Evolutionary conservation across 805 yeast genomes (phyloP), one percentile per base, ranked within the genome.

Genomic region (Spathaspora hagerdaliae): DNA sequence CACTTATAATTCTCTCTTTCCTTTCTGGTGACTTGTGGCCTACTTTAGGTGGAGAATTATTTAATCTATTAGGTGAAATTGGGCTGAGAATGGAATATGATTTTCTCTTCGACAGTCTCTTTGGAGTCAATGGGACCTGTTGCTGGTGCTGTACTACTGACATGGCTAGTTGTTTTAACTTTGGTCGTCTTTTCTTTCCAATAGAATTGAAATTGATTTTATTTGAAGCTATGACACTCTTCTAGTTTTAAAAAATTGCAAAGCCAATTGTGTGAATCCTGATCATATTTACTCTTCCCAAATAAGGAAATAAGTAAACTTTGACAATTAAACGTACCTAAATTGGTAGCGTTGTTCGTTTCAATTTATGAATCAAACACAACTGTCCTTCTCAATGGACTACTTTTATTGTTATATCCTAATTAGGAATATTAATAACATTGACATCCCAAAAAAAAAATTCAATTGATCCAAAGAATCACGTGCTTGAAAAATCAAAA

Each of bases 1-100:
- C 77, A 51, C 81, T 75, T 11, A 74, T 62, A 10, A 76, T 56
- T 47, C 82, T 58, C 26, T 45, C 47, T 11, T 40, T 47, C 38
- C 45, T 42, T 31, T 39, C 19, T 2, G 31, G 35, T 12, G 39
- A 24, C 34, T 15, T 41, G 8, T 14, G 26, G 31, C 8, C 24
- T 19, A 15, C 36, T 15, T 32, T 32, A 9, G 41, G 34, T 39
- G 41, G 7, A 26, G 24, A 29, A 27, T 33, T 11, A 37, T 26
- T n/a, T 29, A 39, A 10, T 42, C 11, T 39, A 9, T 32, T 39
- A 10, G 46, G 45, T 10, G 48, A 31, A 14, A 41, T 35, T 3
- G 55, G 52, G 39, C 41, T 42, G 8, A 54, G 42, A 19, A 54
- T 52, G n/a, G 49, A 46, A 45, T 51, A 54, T 4, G 55, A 52